A percentile compares a stretch with the other conserved stretches of the same genome.
Conservation (phyloP, 176 grass and related monocot species). For the Oryza rufipogon region DNA sequence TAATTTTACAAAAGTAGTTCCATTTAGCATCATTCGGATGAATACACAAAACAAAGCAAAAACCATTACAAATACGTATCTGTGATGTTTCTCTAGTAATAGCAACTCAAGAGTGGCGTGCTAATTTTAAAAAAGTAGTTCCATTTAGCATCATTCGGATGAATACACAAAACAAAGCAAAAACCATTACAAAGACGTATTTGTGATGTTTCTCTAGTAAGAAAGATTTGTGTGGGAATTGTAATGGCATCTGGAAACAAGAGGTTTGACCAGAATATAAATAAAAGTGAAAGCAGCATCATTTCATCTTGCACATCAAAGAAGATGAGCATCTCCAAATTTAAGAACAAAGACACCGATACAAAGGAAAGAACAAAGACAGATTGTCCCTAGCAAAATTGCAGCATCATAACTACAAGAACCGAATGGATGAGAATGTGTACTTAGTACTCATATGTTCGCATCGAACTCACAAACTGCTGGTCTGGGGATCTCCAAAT, state of each 20-base stretch:
- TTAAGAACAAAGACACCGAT: background rate
- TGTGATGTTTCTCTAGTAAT: background rate
- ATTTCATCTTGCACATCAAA: background rate
- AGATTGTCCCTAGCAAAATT: background rate
- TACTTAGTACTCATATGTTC: no score
- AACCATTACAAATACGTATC: background rate
- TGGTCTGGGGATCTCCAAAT: background rate
- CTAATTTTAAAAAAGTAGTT: background rate
- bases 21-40: background rate
- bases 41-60: background rate
- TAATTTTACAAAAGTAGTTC: background rate
- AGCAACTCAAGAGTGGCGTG: constrained; percentile 4
- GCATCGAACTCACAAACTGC: background rate
- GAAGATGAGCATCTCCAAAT: constrained; percentile 1
- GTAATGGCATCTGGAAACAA: background rate
- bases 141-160: background rate
- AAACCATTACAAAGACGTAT: background rate
- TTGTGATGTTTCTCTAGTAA: background rate
- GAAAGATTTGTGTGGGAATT: background rate
- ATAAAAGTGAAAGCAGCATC: background rate
- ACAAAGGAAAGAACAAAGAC: background rate
- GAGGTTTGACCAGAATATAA: background rate
- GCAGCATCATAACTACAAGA: background rate
- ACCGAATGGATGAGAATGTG: background rate
- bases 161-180: background rate